phyloP scores from a whole-genome alignment of 257 asterid species.

The Przewalskia tangutica region DNA sequence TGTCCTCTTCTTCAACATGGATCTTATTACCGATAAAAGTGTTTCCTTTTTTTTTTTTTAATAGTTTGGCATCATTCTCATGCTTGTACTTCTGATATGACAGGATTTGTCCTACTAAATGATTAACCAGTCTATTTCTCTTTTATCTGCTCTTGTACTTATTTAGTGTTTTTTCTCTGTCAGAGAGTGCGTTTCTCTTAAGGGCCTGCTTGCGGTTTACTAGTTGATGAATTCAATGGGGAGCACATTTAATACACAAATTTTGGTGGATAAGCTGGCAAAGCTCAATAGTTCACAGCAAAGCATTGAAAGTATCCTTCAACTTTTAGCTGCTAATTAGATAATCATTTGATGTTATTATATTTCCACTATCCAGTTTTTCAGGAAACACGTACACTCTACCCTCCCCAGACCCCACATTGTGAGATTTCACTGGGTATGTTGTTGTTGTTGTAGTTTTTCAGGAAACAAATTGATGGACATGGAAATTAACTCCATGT shows the following conservation, averaged over 20 bases:
- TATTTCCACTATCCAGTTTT: not conserved
- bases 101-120: not conserved
- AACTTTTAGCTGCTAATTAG: not conserved
- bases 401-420: no score
- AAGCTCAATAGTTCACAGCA: slow-evolving; percentile 88
- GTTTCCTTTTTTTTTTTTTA: not conserved
- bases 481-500: not conserved
- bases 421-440: no score
- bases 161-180: not conserved
- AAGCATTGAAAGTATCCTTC: slow-evolving; percentile 96
- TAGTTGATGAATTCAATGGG: slow-evolving; percentile 47
- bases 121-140: not conserved
- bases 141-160: not conserved
- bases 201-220: slow-evolving; percentile 21
- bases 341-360: slow-evolving; percentile 1
- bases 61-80: not conserved
- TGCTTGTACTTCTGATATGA: not conserved
- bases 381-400: not conserved
- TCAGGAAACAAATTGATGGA: not conserved
- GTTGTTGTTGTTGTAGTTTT: no score
- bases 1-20: not conserved
- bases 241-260: slow-evolving; percentile 73
- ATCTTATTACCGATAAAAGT: not conserved
- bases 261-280: slow-evolving; percentile 78
- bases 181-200: slow-evolving; percentile 11